Conservation (phyloP, 2,329 filamentous ascomycete species). For the Fusarium sulawesiense region DNA sequence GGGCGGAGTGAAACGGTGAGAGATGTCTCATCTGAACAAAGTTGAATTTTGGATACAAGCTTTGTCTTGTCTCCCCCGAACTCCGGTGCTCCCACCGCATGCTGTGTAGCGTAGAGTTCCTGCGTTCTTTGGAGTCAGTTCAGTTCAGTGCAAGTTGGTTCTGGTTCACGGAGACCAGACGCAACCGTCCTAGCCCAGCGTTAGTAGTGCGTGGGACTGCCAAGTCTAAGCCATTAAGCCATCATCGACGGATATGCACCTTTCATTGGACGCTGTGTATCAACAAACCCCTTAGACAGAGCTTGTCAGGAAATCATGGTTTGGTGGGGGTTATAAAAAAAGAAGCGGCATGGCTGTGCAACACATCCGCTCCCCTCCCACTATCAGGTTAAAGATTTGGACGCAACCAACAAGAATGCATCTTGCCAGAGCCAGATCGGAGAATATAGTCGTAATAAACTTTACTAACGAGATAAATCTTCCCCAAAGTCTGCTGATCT, state of each 20-base stretch:
- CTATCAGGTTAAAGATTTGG: background rate
- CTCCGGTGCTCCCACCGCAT: slow-evolving; percentile 31
- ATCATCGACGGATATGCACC: slow-evolving; percentile 26
- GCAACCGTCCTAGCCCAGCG: slow-evolving; percentile 36
- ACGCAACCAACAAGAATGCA: slow-evolving; percentile 1
- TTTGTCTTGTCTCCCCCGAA: slow-evolving; percentile 24
- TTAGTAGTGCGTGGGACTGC: background rate
- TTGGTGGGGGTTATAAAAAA: slow-evolving; percentile 42
- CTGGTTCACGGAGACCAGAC: slow-evolving; percentile 20
- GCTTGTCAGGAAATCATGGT: slow-evolving; percentile 22
- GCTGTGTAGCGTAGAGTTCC: slow-evolving; percentile 44
- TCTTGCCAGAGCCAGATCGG: background rate
- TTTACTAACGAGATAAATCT: slow-evolving; percentile 4
- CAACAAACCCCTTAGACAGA: slow-evolving; percentile 21
- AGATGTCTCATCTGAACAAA: slow-evolving; percentile 30
- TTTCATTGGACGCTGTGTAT: slow-evolving; percentile 39
- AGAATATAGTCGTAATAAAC: slow-evolving; percentile 9
- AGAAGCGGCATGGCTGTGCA: slow-evolving; percentile 48
- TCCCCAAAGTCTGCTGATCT: slow-evolving; percentile 1
- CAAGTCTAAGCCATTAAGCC: slow-evolving; percentile 30
- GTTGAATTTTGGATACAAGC: slow-evolving; percentile 30
- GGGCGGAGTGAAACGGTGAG: slow-evolving; percentile 37
- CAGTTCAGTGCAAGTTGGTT: slow-evolving; percentile 31
- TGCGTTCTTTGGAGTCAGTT: slow-evolving; percentile 38
- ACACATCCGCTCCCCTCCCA: slow-evolving; percentile 14